These are phyloP conservation scores for Nemania serpens DNA, from an alignment of 2,329 filamentous ascomycete species.

Conservation along the genomic window DNA sequence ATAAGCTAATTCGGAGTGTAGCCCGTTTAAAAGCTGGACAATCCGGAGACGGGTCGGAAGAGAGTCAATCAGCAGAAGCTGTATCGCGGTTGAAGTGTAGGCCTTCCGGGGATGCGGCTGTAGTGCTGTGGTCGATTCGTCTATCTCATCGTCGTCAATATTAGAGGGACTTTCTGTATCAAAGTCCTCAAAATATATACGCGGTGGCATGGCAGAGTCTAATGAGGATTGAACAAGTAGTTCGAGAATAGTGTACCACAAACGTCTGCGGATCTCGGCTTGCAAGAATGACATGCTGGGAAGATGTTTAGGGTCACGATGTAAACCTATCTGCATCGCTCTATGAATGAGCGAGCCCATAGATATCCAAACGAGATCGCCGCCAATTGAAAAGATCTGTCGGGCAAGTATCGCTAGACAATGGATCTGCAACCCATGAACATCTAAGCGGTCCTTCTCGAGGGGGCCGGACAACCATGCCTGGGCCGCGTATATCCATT, in stretches of 20 bases:
- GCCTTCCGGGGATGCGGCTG: conserved; percentile 32
- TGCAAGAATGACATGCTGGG: conserved; percentile 43
- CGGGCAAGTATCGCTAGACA: conserved; percentile 47
- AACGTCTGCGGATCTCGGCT: conserved; percentile 46
- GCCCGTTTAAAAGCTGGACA: conserved; percentile 42
- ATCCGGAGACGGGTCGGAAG: conserved; percentile 45
- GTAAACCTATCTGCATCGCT: conserved; percentile 53
- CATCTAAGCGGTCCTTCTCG: conserved; percentile 44
- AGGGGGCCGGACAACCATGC: conserved; percentile 48
- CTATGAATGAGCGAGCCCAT: conserved; percentile 46
- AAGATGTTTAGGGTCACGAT: conserved; percentile 49
- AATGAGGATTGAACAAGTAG: conserved; percentile 45
- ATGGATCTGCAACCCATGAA: conserved; percentile 46
- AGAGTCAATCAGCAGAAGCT: conserved; percentile 44
- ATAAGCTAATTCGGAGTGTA: conserved; percentile 44
- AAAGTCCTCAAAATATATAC: conserved; percentile 47
- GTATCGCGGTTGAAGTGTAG: conserved; percentile 44
- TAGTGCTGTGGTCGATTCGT: conserved; percentile 33
- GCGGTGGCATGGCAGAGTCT: conserved; percentile 47
- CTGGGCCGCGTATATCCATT: conserved; percentile 49
- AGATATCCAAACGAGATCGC: conserved; percentile 49
- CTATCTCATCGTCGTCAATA: conserved; percentile 40
- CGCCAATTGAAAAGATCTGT: conserved; percentile 48
- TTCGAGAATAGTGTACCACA: conserved; percentile 52
- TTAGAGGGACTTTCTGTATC: conserved; percentile 47